Base-by-base conservation (phyloP, 805 yeast genomes). In the Candida coleopterorum region DNA sequence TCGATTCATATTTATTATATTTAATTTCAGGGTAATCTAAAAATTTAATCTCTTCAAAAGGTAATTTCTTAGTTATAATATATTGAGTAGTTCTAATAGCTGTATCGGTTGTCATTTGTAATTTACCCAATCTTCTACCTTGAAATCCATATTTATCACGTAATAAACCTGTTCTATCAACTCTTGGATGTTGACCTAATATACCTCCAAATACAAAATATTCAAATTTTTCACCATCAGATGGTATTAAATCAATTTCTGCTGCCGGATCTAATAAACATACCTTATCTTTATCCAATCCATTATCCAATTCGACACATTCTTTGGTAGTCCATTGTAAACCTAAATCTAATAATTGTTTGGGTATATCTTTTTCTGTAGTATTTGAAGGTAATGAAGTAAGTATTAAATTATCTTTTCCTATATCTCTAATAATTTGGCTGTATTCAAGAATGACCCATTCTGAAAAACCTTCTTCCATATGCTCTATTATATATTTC, bases 41-140 rank as follows among this genome's bases (percentile, higher is more conserved):
- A 56, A 86, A 90, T 38, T 76, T 74, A 43, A 93, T 86, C 35
- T 84, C 75, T 44, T 83, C 85, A 49, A 90, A 84, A 38, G 54
- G 50, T 9, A 43, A 64, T 37, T 70, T 62, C 29, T 74, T 72
- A 40, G 79, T 77, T n/a, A 86, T 65, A 20, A 90, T 89, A 30
- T 74, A 54, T 50, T 87, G 88, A 1, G 97, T 87, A 14, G 95
- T 87, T 59, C 98, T 76, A 23, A 93, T 82, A 0, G 97, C 97
- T 1, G 98, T 90, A 55, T 90, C 98, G 0, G 98, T 90, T 12
- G 97, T 87, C 97, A 90, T 93, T 57, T 90, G 98, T 46, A 83
- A 74, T 35, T 69, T 74, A 2, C 96, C 97, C 36, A 90, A 69
- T 56, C 96, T 74, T 63, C 93, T 79, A 7, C 97, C 96, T 1